Base-by-base conservation (phyloP, 352 stramenopile species). In the Phytophthora fragariaefolia region DNA sequence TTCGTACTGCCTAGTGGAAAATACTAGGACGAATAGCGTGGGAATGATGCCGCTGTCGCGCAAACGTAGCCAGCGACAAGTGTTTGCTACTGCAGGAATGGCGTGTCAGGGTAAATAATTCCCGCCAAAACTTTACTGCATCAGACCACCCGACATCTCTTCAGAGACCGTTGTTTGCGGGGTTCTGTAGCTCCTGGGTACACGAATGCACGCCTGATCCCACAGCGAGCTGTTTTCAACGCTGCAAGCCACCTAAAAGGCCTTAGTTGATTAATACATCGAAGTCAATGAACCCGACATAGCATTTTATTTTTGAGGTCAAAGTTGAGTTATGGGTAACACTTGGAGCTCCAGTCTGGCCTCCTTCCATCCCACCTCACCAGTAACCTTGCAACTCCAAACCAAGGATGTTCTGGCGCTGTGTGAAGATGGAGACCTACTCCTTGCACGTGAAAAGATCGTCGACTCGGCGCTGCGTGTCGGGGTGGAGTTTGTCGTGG, bases 371-470 rank as follows among this genome's bases (percentile, higher is more conserved):
- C 46, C 51, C 3, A 27, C 57, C 4, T 30, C 52, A 22, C 36
- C 60, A 32, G 36, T 48, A 7, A 48, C 58, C 10, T 28, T 43
- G 7, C 54, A 66, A 26, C 27, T 73, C 27, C 22, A 58, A 34
- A 58, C 73, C 57, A 72, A 75, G 56, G 69, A 86, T 17, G 76
- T 76, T 32, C 54, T 87, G 40, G 78, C 77, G 22, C 59, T 88
- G 24, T 82, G 79, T 63, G 79, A 90, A 50, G 73, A 76, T 52
- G 79, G 82, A 17, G 82, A 90, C 36, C 24, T 90, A 54, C 63
- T 90, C 34, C 73, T 90, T n/a, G 51, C 70, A 20, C 77, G 82
- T 5, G 82, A 88, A 45, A 62, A 76, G 24, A 62, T 87, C 26
- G 48, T 66, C 7, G 60, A 87, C 38, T 52, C 60, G 9, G 15